Percentiles rank a stretch among this genome's conserved stretches.
phyloP scores from a whole-genome alignment of 192 early-diverging fungal species.

The Coemansia asiatica region DNA sequence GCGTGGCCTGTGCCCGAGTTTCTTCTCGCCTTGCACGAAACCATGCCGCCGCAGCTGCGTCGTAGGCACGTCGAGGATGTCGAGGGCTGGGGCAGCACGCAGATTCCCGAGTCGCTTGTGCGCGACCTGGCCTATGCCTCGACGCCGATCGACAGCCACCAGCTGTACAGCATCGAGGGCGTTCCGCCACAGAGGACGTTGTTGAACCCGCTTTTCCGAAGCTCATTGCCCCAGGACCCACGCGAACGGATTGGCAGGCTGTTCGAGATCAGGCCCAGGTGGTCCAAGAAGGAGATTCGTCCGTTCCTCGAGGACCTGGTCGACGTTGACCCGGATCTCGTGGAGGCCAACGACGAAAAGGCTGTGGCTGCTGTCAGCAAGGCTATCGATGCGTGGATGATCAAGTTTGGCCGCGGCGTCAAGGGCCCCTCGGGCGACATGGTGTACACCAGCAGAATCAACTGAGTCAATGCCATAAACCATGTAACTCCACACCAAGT shows the following conservation, averaged over 20 bases:
- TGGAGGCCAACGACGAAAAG: slow-evolving; percentile 14
- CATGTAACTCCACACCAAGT: no score
- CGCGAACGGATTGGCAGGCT: slow-evolving; percentile 27
- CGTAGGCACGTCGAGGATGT: background rate
- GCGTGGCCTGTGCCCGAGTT: slow-evolving; percentile 48
- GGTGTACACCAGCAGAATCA: slow-evolving; percentile 22
- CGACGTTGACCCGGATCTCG: slow-evolving; percentile 26
- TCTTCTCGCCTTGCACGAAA: slow-evolving; percentile 24
- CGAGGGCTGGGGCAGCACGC: slow-evolving; percentile 28
- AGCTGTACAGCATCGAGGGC: slow-evolving; percentile 17
- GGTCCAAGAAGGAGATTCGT: slow-evolving; percentile 29
- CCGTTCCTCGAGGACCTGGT: slow-evolving; percentile 54
- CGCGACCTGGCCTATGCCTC: slow-evolving; percentile 46
- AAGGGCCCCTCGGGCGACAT: slow-evolving; percentile 25
- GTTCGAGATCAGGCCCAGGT: slow-evolving; percentile 41
- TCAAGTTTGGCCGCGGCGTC: slow-evolving; percentile 43
- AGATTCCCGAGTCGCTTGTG: slow-evolving; percentile 33
- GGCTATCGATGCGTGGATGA: slow-evolving; percentile 41
- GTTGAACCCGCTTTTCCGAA: slow-evolving; percentile 31
- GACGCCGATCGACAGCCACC: slow-evolving; percentile 21
- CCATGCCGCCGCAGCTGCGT: slow-evolving; percentile 49
- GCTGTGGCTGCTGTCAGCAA: slow-evolving; percentile 16
- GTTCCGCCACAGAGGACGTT: slow-evolving; percentile 16
- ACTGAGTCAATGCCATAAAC: background rate
- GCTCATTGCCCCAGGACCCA: slow-evolving; percentile 29